A percentile compares a stretch with the other conserved stretches of the same genome.
These are phyloP conservation scores for Brettanomyces custersianus DNA, from an alignment of 805 yeast species.

Conservation along the genomic window DNA sequence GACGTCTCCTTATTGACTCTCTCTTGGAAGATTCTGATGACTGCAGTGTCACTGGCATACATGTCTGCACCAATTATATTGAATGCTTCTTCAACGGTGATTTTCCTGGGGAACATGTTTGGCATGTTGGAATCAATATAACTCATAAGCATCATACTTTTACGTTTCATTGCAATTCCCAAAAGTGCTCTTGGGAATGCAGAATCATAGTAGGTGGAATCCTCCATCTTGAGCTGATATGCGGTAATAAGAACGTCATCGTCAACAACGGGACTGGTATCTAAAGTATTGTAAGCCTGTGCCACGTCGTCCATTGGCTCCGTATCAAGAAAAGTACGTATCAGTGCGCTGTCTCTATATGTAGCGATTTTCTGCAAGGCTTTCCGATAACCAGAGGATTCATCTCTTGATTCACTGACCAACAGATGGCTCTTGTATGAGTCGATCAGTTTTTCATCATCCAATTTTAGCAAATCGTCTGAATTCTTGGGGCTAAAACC, in stretches of 20 bases:
- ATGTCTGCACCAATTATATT: constrained; percentile 38
- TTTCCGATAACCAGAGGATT: constrained; percentile 26
- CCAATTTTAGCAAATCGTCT: constrained; percentile 9
- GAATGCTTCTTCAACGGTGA: constrained; percentile 33
- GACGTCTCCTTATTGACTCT: constrained; percentile 30
- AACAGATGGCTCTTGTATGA: constrained; percentile 20
- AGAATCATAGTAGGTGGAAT: constrained; percentile 29
- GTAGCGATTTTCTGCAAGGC: constrained; percentile 31
- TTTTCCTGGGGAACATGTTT: constrained; percentile 13
- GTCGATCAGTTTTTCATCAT: constrained; percentile 20
- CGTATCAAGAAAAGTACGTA: constrained; percentile 31
- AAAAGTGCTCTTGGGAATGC: constrained; percentile 47
- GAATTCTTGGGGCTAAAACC: constrained; percentile 20
- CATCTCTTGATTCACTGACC: constrained; percentile 14
- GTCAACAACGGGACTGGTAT: constrained; percentile 41
- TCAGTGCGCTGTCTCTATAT: constrained; percentile 26
- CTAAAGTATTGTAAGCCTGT: constrained; percentile 45
- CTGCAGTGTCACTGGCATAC: constrained; percentile 47
- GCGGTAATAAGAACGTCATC: constrained; percentile 74
- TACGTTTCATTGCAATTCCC: constrained; percentile 50
- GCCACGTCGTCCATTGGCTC: constrained; percentile 37
- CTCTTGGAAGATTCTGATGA: constrained; percentile 44
- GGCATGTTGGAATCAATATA: constrained; percentile 41
- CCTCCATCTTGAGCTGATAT: constrained; percentile 56
- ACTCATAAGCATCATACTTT: constrained; percentile 47